These are phyloP conservation scores for Fusarium luffae DNA, from an alignment of 2,329 filamentous ascomycete genomes.

Conservation along the genomic window DNA sequence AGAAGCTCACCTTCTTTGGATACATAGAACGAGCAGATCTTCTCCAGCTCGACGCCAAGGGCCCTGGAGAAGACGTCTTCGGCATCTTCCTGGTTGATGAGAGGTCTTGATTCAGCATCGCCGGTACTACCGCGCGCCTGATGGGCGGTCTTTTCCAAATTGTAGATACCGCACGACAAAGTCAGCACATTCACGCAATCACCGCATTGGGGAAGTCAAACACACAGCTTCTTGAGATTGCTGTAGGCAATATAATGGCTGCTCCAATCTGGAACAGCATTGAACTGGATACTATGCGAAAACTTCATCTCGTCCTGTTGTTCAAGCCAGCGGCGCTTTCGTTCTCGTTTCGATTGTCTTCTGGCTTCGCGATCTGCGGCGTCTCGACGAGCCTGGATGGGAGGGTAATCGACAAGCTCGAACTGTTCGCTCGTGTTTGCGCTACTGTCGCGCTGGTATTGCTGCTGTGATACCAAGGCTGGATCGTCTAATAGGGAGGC, in stretches of 20 bases:
- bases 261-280: constrained; percentile 99
- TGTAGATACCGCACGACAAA: constrained; percentile 80
- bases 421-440: constrained; percentile 44
- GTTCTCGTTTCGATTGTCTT: constrained; percentile 59
- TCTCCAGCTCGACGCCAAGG: constrained; percentile 90
- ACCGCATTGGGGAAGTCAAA: constrained; percentile 33
- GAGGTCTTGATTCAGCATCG: constrained; percentile 86
- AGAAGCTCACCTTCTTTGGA: constrained; percentile 90
- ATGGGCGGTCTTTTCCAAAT: constrained; percentile 86
- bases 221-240: constrained; percentile 97
- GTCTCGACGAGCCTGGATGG: constrained; percentile 47
- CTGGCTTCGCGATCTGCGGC: constrained; percentile 49
- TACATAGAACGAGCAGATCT: constrained; percentile 90
- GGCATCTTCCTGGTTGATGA: constrained; percentile 79
- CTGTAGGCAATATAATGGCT: constrained; percentile 98
- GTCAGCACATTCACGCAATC: constrained; percentile 6
- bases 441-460: constrained; percentile 13
- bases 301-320: constrained; percentile 96
- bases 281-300: constrained; percentile 99
- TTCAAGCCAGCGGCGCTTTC: constrained; percentile 77
- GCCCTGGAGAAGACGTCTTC: constrained; percentile 84
- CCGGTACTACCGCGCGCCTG: constrained; percentile 61
- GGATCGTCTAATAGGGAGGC: constrained; percentile 24
- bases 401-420: constrained; percentile 57
- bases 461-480: constrained; percentile 11